Base-by-base conservation (phyloP, 2,329 filamentous ascomycete genomes). In the Fusarium avenaceum region DNA sequence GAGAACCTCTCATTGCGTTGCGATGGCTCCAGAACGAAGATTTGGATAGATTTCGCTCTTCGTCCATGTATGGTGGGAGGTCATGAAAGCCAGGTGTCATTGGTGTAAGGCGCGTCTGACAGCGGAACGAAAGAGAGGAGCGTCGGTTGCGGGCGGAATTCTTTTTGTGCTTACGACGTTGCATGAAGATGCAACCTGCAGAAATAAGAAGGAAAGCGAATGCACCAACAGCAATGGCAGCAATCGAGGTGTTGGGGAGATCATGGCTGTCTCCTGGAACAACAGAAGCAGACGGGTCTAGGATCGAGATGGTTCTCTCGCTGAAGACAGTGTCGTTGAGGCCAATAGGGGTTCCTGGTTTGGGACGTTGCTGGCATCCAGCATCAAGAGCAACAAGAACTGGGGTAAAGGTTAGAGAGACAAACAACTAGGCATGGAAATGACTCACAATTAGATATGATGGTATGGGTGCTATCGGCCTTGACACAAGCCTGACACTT, bases 61-160 rank as follows among this genome's bases (percentile, higher is more conserved):
- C 56, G 2, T 67, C 55, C 61, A 66, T 65, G n/a, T 65, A 55
- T 17, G 46, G 48, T 3, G 51, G 57, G 15, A 59, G 53, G 28
- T 67, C 58, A 10, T 58, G 63, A 51, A 74, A 74, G 4, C 57
- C 57, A n/a, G 65, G 58, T 17, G 71, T 68, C 10, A 53, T 54
- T 19, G 72, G 73, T 6, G 73, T 75, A 14, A 75, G 44, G 11
- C 64, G 80, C 1, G 83, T 81, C 58, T 84, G 82, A 75, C 85
- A 86, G 32, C 81, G 80, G 75, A 86, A 87, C 3, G 83, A 85
- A 28, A 86, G 78, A 6, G 82, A 80, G 0, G 85, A 86, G 26
- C 63, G 63, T 43, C 63, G 58, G 33, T 47, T 28, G 19, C 47
- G 57, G 10, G 38, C 46, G 40, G 51, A 40, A 58, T 66, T 78